Evolutionary conservation across 2,329 filamentous ascomycete genomes (phyloP).

Genomic region (Scopulariopsis brevicaulis): DNA sequence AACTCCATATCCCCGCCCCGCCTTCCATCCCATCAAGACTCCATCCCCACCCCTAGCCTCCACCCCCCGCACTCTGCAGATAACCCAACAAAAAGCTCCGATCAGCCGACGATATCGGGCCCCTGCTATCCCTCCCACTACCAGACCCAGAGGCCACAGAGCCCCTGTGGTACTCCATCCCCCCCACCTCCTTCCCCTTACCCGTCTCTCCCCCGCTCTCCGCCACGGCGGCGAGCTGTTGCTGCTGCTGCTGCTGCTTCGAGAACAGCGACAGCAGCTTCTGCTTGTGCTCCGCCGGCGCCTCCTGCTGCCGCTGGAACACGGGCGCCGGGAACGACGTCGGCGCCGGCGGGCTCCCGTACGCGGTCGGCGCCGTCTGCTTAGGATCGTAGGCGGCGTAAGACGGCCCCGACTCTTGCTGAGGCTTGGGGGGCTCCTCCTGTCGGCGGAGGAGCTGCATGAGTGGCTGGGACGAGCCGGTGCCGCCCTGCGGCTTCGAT

Average conservation of each 20-base stretch:
- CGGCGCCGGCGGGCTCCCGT: conserved; percentile 14
- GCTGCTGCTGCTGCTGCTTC: background rate
- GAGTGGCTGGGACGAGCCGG: conserved; percentile 2
- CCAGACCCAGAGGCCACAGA: conserved; percentile 33
- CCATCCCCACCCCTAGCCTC: background rate
- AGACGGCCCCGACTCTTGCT: background rate
- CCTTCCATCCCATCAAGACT: background rate
- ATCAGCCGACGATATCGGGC: conserved; percentile 55
- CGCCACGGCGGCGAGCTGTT: conserved; percentile 12
- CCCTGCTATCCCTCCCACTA: conserved; percentile 31
- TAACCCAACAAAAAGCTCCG: conserved; percentile 69
- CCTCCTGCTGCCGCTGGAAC: conserved; percentile 18
- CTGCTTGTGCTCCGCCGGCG: conserved; percentile 28
- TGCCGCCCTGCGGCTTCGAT: background rate
- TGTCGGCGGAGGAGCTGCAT: conserved; percentile 5
- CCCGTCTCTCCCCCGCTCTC: background rate
- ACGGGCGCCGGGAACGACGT: conserved; percentile 16
- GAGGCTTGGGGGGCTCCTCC: conserved; percentile 11
- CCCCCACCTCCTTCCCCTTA: conserved; percentile 13
- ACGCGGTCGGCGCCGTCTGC: conserved; percentile 6
- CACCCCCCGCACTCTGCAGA: conserved; percentile 41
- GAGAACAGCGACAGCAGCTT: conserved; percentile 52
- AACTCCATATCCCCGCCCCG: background rate
- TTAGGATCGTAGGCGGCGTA: conserved; percentile 1
- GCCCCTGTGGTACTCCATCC: conserved; percentile 22